Base-by-base conservation (phyloP, 495 filamentous ascomycete species). In the Venustampulla echinocandica region DNA sequence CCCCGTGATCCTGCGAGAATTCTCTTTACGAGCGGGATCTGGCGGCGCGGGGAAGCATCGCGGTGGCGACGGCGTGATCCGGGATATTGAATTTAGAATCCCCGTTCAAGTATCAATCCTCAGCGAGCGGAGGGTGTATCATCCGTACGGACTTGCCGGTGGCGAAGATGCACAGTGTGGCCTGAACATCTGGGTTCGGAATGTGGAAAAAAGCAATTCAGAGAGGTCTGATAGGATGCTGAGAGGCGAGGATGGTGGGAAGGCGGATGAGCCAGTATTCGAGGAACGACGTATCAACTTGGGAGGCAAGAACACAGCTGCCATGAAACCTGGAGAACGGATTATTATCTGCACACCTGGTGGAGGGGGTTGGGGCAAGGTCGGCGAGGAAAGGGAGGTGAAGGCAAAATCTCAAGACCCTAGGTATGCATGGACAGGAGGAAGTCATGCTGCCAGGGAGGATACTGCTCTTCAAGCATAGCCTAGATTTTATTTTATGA, bases 41-140 rank as follows among this genome's bases (percentile, higher is more conserved):
- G 84, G 81, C 15, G 92, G 90, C 0, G 60, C 58, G 33, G 92
- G 92, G 1, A 73, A 79, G 61, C 82, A 95, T 58, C 72, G 65
- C 0, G 92, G 92, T 21, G 92, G 92, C 2, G 84, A 96, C 44
- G 92, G 92, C 32, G 90, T 98, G 24, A 69, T 95, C 1, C 71
- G 92, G 1, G 92, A 98, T 53, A 95, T 98, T 44, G 92, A 98
- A 66, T 95, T 98, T 67, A 74, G 90, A 15, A 80, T 88, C 18
- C 84, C 87, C 0, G 76, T 96, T 49, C 85, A 95, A 59, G 86
- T 85, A 13, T 88, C 82, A 4, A 96, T 98, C 49, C 63, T 98
- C 30, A 86, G 80, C 43, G 92, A 98, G 67, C 67, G 92, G 20
- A 69, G 92, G 13, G 87, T 95, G 0, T 88, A 88, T 56, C 74